These are phyloP conservation scores for Macaranga tanarius DNA, from an alignment of 441 rosid genomes.

Conservation along the genomic window DNA sequence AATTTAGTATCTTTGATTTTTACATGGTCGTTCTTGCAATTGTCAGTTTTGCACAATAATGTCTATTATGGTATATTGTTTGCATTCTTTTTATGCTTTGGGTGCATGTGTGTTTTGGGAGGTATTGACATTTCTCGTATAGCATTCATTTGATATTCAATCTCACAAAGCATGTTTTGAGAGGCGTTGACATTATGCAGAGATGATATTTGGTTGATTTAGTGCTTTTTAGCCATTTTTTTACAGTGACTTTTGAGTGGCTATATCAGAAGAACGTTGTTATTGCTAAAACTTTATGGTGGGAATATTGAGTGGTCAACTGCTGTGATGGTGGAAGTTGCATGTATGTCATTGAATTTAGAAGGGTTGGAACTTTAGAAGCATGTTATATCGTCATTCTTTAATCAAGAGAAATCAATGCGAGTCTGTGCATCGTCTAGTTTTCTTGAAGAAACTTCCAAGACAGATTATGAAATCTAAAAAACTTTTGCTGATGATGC, in stretches of 20 bases:
- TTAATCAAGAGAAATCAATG: background rate
- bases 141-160: background rate
- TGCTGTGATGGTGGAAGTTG: background rate
- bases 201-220: background rate
- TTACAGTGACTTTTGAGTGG: background rate
- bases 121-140: too few species aligned
- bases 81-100: too few species aligned
- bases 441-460: background rate
- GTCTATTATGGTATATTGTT: too few species aligned
- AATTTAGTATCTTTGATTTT: background rate
- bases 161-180: background rate
- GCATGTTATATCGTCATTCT: background rate
- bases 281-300: background rate
- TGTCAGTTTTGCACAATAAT: background rate
- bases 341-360: background rate
- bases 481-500: constrained; percentile 10
- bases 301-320: background rate
- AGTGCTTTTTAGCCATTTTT: background rate
- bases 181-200: background rate
- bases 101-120: background rate
- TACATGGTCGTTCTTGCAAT: background rate
- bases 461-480: background rate
- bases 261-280: background rate
- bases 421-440: background rate
- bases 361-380: background rate